phyloP scores from a whole-genome alignment of 2,329 filamentous ascomycete species.

The Ophiognomonia clavigignenti-juglandacearum region DNA sequence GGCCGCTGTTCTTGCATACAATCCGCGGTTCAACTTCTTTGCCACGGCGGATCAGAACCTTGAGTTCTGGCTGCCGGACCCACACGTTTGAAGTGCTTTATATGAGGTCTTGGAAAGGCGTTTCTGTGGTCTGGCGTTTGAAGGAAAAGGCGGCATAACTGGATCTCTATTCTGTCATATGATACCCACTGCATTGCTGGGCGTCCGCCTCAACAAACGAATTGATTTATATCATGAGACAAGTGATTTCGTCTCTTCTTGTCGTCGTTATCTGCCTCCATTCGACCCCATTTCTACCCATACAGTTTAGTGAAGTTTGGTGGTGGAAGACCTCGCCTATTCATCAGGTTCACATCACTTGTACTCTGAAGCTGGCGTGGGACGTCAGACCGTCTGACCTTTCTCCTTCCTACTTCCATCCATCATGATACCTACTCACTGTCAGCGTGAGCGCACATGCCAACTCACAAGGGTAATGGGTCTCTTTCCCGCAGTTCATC shows the following conservation, averaged over 20 bases:
- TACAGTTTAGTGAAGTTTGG: too few species aligned
- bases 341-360: too few species aligned
- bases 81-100: conserved; percentile 37
- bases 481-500: too few species aligned
- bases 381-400: too few species aligned
- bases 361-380: too few species aligned
- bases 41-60: conserved; percentile 84
- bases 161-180: conserved; percentile 12
- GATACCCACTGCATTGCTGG: conserved; percentile 15
- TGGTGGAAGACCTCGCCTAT: too few species aligned
- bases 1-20: conserved; percentile 76
- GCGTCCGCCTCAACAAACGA: background rate
- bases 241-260: background rate
- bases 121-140: conserved; percentile 8
- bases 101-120: background rate
- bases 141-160: conserved; percentile 4
- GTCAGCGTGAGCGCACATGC: too few species aligned
- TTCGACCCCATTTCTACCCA: too few species aligned
- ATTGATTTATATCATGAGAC: background rate
- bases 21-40: conserved; percentile 87
- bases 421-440: too few species aligned
- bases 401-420: too few species aligned
- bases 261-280: too few species aligned
- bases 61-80: conserved; percentile 72
- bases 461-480: too few species aligned